phyloP scores from a whole-genome alignment of 306 rosid species.

The Delonix regia region DNA sequence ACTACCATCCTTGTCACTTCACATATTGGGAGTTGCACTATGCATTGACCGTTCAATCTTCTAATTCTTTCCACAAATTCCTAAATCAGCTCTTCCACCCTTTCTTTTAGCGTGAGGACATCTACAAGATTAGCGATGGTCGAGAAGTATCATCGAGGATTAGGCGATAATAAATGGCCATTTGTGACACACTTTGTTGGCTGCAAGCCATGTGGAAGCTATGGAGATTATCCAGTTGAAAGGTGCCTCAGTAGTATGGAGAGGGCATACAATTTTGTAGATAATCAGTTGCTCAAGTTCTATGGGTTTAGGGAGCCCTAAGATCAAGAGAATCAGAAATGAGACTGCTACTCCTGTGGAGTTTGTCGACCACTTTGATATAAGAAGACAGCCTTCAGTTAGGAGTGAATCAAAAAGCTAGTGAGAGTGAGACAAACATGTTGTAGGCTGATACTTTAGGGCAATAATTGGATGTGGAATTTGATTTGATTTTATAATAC shows the following conservation, averaged over 20 bases:
- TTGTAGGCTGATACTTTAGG: conserved; percentile 45
- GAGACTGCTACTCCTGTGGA: conserved; percentile 71
- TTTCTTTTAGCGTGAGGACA: too few species aligned
- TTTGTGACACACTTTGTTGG: conserved; percentile 98
- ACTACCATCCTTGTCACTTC: too few species aligned
- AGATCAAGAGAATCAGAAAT: conserved; percentile 82
- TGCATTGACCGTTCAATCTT: too few species aligned
- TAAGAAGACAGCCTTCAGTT: conserved; percentile 46
- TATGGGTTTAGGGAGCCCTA: conserved; percentile 93
- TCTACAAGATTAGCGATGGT: too few species aligned
- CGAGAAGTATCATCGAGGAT: conserved; percentile 92
- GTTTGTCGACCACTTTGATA: conserved; percentile 59
- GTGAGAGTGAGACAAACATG: conserved; percentile 32
- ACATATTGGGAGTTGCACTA: too few species aligned
- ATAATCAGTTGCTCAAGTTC: conserved; percentile 86
- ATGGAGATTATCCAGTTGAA: conserved; percentile 96
- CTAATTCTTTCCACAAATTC: too few species aligned
- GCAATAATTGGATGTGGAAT: conserved; percentile 40
- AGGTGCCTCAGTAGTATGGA: conserved; percentile 93
- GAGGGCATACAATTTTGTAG: conserved; percentile 96
- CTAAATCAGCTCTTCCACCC: too few species aligned
- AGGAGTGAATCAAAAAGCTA: conserved; percentile 46
- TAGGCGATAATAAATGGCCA: conserved; percentile 98
- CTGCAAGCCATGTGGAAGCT: conserved; percentile 98
- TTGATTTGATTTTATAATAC: conserved; percentile 37